Evolutionary conservation across 139 green algal genomes (phyloP).

Genomic region (Penium margaritaceum): DNA sequence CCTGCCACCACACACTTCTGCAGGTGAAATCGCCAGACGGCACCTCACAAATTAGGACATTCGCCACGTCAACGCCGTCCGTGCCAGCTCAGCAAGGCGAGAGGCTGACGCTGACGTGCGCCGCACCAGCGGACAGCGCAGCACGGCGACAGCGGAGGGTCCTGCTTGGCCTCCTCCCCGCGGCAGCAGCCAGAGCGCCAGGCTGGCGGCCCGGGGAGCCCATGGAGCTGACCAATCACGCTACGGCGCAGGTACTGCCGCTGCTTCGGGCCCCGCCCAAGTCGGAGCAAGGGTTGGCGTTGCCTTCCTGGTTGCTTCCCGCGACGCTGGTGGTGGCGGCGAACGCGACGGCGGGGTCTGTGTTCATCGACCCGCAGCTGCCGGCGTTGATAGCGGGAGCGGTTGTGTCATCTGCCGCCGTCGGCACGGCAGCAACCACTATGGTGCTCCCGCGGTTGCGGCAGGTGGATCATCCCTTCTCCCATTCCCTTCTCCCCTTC

Average conservation of each 20-base stretch:
- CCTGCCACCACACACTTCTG: too few relatives aligned
- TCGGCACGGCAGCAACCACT: too few relatives aligned
- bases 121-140: too few relatives aligned
- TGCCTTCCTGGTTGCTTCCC: slow-evolving; percentile 62
- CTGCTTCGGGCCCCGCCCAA: slow-evolving; percentile 59
- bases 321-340: slow-evolving; percentile 57
- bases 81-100: slow-evolving; percentile 69
- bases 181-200: slow-evolving; percentile 56
- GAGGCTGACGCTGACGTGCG: slow-evolving; percentile 69
- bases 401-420: too few relatives aligned
- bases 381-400: too few relatives aligned
- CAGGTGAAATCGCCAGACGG: slow-evolving; percentile 65
- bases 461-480: too few relatives aligned
- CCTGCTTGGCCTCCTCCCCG: slow-evolving; percentile 12
- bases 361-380: too few relatives aligned
- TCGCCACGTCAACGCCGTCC: slow-evolving; percentile 60
- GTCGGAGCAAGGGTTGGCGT: slow-evolving; percentile 17
- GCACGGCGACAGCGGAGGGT: too few relatives aligned
- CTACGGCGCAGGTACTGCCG: slow-evolving; percentile 43
- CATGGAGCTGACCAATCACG: slow-evolving; percentile 72
- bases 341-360: slow-evolving; percentile 64
- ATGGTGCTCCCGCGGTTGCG: too few relatives aligned
- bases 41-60: slow-evolving; percentile 2
- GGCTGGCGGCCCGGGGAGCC: slow-evolving; percentile 68
- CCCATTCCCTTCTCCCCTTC: too few relatives aligned